phyloP scores from a whole-genome alignment of 2,329 filamentous ascomycete genomes.

The Coniochaeta prunicola region DNA sequence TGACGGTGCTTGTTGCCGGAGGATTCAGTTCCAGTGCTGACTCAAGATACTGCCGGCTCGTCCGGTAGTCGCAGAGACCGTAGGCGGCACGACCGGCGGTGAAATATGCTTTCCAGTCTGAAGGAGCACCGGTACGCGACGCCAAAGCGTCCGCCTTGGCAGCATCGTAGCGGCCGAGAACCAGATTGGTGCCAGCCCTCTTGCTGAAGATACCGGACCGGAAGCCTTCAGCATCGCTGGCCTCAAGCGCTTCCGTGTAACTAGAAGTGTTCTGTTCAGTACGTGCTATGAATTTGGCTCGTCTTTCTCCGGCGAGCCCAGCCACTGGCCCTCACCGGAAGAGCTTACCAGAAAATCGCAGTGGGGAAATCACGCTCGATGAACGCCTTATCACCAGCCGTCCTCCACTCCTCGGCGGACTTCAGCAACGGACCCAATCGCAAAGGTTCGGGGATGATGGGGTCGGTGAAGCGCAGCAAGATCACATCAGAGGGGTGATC shows the following conservation, averaged over 20 bases:
- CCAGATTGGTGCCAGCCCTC: constrained; percentile 22
- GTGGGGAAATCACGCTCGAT: constrained; percentile 23
- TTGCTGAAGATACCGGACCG: constrained; percentile 18
- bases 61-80: constrained; percentile 21
- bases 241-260: constrained; percentile 26
- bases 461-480: constrained; percentile 20
- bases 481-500: constrained; percentile 27
- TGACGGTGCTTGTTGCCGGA: constrained; percentile 8
- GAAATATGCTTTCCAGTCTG: constrained; percentile 25
- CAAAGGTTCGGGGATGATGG: constrained; percentile 21
- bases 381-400: constrained; percentile 18
- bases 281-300: neutral
- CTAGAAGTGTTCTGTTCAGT: constrained; percentile 10
- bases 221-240: constrained; percentile 11
- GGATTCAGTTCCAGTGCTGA: constrained; percentile 16
- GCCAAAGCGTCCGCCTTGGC: constrained; percentile 24
- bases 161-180: constrained; percentile 23
- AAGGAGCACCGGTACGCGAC: constrained; percentile 12
- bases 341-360: constrained; percentile 22
- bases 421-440: constrained; percentile 12
- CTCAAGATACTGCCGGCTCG: constrained; percentile 15
- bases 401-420: constrained; percentile 14
- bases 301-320: no score
- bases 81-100: constrained; percentile 26
- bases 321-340: neutral